phyloP scores from a whole-genome alignment of 2,329 filamentous ascomycete species.

The Hirsutella rhossiliensis region DNA sequence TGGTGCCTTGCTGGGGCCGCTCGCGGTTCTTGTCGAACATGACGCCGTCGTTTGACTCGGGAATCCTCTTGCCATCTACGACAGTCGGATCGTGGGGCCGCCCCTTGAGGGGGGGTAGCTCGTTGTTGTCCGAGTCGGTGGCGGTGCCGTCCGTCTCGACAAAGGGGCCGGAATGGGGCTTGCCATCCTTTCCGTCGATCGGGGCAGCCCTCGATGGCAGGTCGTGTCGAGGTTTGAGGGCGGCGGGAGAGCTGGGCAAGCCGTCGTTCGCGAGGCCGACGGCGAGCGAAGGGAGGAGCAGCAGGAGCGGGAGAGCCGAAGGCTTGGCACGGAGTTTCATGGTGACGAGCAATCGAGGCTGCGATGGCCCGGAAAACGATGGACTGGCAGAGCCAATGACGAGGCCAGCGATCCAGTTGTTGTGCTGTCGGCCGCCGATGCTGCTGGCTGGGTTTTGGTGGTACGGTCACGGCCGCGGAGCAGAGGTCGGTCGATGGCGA shows the following conservation, averaged over 20 bases:
- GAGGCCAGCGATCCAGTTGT: too few relatives aligned
- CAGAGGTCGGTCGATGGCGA: too few relatives aligned
- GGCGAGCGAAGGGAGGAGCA: constrained; percentile 42
- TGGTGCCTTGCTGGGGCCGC: constrained; percentile 72
- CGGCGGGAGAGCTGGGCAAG: constrained; percentile 9
- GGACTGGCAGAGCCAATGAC: too few relatives aligned
- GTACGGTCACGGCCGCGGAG: too few relatives aligned
- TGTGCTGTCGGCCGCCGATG: too few relatives aligned
- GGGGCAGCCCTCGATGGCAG: constrained; percentile 62
- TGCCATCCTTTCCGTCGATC: constrained; percentile 86
- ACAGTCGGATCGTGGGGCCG: constrained; percentile 39
- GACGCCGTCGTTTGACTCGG: constrained; percentile 62
- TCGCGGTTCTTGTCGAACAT: constrained; percentile 80
- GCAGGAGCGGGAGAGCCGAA: constrained; percentile 46
- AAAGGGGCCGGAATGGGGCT: constrained; percentile 79
- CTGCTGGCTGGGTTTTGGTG: too few relatives aligned
- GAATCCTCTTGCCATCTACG: constrained; percentile 48
- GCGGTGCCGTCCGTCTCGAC: constrained; percentile 40
- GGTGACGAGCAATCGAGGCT: not conserved
- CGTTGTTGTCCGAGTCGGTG: constrained; percentile 21
- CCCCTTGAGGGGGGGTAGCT: constrained; percentile 33
- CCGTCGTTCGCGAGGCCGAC: constrained; percentile 24
- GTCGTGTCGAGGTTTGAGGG: constrained; percentile 20
- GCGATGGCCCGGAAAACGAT: too few relatives aligned
- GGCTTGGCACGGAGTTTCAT: constrained; percentile 49